Base-by-base conservation (phyloP, 2,329 filamentous ascomycete species). In the Botrytis porri region DNA sequence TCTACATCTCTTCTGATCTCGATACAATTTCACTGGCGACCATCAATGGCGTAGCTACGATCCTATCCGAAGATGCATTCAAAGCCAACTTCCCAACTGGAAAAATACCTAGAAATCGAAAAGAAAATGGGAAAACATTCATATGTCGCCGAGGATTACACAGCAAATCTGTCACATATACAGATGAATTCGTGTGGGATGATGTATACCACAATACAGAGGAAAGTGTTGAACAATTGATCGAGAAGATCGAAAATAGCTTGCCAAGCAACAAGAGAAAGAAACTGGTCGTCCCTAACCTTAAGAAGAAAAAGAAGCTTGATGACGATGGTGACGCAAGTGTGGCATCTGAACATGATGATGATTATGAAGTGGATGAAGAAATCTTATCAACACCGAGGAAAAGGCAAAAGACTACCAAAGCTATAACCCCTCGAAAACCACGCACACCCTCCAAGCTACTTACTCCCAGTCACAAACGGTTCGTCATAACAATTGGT, bases 101-200 rank as follows among this genome's bases (percentile, higher is more conserved):
- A 41, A 90, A 88, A 75, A 86, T 97, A 4, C 90, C 93, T 3
- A 90, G 91, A 74, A 89, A 86, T 65, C 90, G 93, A 3, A 88
- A 88, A 70, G 92, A 95, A 77, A 90, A 89, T 80, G 94, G 93
- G 76, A 98, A 97, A 82, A 90, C 92, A 29, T 98, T 98, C 79
- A 84, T 98, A 66, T 98, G 96, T 80, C 90, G 95, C 69, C 87
- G 95, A 81, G 96, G 94, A 35, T 97, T 95, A 79, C 97, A 97
- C 80, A 93, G 93, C 20, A 87, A 94, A 73, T 97, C 95, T 37
- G 92, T 94, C 32, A 94, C 90, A 35, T 99, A 98, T 81, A 98
- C 95, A 0, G 90, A 96, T 22, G 94, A 98, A 78, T 97, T 99
- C 77, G 81, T 88, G 1, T 99, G 96, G 96, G 94, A 98, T 80